Conservation (phyloP, 306 rosid species). For the Begonia peltatifolia region DNA sequence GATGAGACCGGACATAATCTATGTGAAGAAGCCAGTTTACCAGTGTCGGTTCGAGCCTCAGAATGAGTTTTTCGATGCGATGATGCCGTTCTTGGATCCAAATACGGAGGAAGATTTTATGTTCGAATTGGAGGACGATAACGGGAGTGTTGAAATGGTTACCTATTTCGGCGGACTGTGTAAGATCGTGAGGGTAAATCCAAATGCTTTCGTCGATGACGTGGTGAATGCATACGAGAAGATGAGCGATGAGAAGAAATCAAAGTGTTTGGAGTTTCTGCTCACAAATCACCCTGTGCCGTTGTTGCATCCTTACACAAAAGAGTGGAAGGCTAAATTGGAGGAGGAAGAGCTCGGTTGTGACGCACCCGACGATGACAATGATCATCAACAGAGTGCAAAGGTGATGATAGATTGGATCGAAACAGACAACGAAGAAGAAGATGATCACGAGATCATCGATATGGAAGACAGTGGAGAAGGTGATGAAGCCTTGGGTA, state of each 20-base stretch:
- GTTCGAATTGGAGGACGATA: constrained; percentile 51
- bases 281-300: constrained; percentile 59
- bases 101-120: constrained; percentile 45
- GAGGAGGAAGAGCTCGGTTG: constrained; percentile 93
- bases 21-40: constrained; percentile 74
- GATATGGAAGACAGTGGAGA: constrained; percentile 32
- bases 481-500: constrained; percentile 12
- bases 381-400: constrained; percentile 19
- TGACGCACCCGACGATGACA: constrained; percentile 80
- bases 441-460: constrained; percentile 16
- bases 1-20: constrained; percentile 84
- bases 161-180: constrained; percentile 84
- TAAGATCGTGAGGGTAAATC: constrained; percentile 60
- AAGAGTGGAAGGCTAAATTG: constrained; percentile 90
- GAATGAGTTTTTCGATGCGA: constrained; percentile 35
- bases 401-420: constrained; percentile 69
- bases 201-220: constrained; percentile 88
- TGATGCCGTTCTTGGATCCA: constrained; percentile 71
- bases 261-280: constrained; percentile 67
- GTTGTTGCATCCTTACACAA: constrained; percentile 80
- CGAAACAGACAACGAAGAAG: constrained; percentile 35
- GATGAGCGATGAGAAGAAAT: constrained; percentile 68
- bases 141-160: constrained; percentile 51
- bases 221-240: constrained; percentile 71
- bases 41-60: constrained; percentile 90